Percentiles rank a stretch among this genome's conserved stretches.
Conservation (phyloP, 768 basidiomycete genomes). For the Daedaleopsis sinensis region DNA sequence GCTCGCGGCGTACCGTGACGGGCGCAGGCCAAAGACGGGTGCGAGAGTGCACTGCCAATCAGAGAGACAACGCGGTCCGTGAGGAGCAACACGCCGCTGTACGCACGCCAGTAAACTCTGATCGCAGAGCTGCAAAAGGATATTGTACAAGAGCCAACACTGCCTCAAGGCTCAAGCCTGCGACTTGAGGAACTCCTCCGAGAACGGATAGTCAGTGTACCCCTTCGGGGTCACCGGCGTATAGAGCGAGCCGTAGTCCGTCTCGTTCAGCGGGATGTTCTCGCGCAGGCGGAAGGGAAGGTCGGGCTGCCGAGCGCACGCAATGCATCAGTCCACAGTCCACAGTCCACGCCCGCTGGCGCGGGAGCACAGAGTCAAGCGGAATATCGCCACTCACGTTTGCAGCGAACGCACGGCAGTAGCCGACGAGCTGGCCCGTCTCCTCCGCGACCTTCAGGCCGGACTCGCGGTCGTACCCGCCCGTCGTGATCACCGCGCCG, state of each 20-base stretch:
- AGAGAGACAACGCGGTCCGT: no score
- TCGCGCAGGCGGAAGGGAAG: slow-evolving; percentile 39
- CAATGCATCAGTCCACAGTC: not conserved
- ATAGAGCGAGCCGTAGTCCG: slow-evolving; percentile 44
- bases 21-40: no score
- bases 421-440: slow-evolving; percentile 21
- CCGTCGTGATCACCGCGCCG: slow-evolving; percentile 12
- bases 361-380: no score
- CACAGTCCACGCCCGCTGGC: not conserved
- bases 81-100: no score
- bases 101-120: no score
- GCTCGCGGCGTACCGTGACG: no score
- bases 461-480: slow-evolving; percentile 21
- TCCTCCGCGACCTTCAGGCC: slow-evolving; percentile 21
- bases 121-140: no score
- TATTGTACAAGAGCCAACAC: no score
- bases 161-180: not conserved
- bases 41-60: no score
- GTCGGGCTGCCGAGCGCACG: slow-evolving; percentile 39
- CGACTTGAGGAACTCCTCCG: slow-evolving; percentile 11
- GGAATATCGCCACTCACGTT: slow-evolving; percentile 28
- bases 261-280: slow-evolving; percentile 36
- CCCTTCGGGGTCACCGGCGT: slow-evolving; percentile 30
- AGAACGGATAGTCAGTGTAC: slow-evolving; percentile 27
- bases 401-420: slow-evolving; percentile 27